Base-by-base conservation (phyloP, 1,284 basidiomycete species). In the Anthracocystis panici-leucophaei region DNA sequence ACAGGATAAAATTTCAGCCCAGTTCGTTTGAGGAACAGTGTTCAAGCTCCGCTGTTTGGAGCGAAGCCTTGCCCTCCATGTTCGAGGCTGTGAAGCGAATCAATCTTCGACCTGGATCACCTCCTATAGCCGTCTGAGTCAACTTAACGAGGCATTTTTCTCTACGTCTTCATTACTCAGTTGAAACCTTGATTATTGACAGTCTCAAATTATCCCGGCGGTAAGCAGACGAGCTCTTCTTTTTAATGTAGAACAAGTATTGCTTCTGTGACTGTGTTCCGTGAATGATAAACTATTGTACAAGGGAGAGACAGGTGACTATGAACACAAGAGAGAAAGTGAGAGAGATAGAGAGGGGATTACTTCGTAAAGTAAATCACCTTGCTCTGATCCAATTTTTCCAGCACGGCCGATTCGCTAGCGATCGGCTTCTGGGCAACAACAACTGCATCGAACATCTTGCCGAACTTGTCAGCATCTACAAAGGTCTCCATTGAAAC, bases 301-400 rank as follows among this genome's bases (percentile, higher is more conserved):
- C 27, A 35, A 29, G 20, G 6, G 31, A 35, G 7, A 14, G 21
- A 27, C 5, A 46, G 25, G 18, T 18, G 50, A 44, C 44, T 48
- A 48, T 53, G 20, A 35, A 48, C 58, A 62, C 42, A 7, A 16
- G 21, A 8, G 3, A 20, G 29, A 7, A n/a, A 25, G 38, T n/a
- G 40, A 14, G 40, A n/a, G 14, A 12, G 7, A 7, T 3, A 14
- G 14, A 54, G 23, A 20, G 7, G 31, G 12, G 5, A n/a, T 58
- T 29, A 68, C 44, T 68, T 68, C 20, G 65, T 62, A 16, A 62
- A 68, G 55, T 62, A 68, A 18, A 68, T 21, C 14, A 68, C 55
- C n/a, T 62, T 68, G 0, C 40, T 25, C 5, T 12, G 3, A 9
- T 42, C 29, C 18, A 71, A 59, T 44, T 58, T 46, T 46, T 65